These are phyloP conservation scores for Marasmius oreades DNA, from an alignment of 1,284 basidiomycete species.

Conservation along the genomic window DNA sequence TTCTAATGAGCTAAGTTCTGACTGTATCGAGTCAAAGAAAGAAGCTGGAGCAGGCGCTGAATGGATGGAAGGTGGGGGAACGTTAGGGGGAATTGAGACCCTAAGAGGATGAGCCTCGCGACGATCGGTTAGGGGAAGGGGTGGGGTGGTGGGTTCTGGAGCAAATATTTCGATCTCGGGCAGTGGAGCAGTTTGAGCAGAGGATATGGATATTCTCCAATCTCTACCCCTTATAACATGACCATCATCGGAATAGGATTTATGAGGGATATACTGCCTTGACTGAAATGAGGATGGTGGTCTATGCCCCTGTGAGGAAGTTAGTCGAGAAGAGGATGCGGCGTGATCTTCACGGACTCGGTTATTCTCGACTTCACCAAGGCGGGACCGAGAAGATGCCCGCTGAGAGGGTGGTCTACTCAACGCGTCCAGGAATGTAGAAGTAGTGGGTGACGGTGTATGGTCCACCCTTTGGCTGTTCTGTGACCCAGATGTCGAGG, in stretches of 20 bases:
- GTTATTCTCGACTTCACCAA: conserved; percentile 18
- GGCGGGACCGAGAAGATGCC: not conserved
- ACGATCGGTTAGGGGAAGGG: conserved; percentile 25
- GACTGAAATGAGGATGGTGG: conserved; percentile 31
- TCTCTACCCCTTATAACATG: not conserved
- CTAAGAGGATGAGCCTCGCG: not conserved
- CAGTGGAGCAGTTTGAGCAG: conserved; percentile 13
- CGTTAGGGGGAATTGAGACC: not conserved
- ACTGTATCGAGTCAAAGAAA: conserved; percentile 51
- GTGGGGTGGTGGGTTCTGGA: conserved; percentile 39
- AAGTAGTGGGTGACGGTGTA: conserved; percentile 59
- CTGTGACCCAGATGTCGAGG: conserved; percentile 12
- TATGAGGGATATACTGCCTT: conserved; percentile 19
- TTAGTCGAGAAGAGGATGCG: conserved; percentile 43
- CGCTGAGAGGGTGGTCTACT: conserved; percentile 17
- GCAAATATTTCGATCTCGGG: conserved; percentile 27
- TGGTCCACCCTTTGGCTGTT: not conserved
- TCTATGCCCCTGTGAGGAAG: conserved; percentile 36
- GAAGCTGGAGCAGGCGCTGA: conserved; percentile 42
- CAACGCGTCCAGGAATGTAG: conserved; percentile 64
- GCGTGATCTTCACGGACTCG: conserved; percentile 19
- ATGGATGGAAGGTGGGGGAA: conserved; percentile 22
- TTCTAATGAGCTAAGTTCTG: conserved; percentile 40
- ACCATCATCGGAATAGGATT: not conserved
- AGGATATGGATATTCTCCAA: not conserved